Percentiles rank a stretch among this genome's conserved stretches.
phyloP scores from a whole-genome alignment of 257 asterid species.

The Pogostemon cablin region DNA sequence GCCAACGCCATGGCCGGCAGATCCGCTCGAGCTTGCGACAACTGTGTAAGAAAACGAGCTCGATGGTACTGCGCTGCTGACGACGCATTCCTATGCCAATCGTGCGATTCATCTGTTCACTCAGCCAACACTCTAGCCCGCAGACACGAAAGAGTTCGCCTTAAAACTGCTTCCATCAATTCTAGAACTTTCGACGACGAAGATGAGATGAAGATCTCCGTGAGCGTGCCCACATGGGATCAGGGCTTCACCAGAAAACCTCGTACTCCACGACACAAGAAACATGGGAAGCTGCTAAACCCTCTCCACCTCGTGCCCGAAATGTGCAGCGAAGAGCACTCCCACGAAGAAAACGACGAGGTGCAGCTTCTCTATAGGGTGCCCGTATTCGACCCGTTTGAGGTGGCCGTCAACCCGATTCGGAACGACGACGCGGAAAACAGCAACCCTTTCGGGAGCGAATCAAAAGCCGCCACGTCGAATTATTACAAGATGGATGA shows the following conservation, averaged over 20 bases:
- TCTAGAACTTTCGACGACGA: constrained; percentile 2
- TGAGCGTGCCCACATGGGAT: constrained; percentile 57
- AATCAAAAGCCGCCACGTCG: constrained; percentile 26
- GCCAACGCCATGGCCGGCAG: constrained; percentile 67
- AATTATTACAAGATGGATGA: constrained; percentile 27
- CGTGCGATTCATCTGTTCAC: constrained; percentile 77
- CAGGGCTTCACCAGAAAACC: constrained; percentile 69
- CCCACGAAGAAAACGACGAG: constrained; percentile 57
- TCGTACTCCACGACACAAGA: constrained; percentile 62
- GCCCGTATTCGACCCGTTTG: constrained; percentile 61
- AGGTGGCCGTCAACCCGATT: not conserved
- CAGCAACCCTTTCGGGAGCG: not conserved
- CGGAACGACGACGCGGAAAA: not conserved
- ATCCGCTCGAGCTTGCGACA: constrained; percentile 79
- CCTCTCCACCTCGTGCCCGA: constrained; percentile 71
- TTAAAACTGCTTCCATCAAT: constrained; percentile 42
- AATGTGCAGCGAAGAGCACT: constrained; percentile 56
- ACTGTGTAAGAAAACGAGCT: constrained; percentile 64
- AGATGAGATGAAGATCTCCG: not conserved
- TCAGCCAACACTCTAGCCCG: constrained; percentile 78
- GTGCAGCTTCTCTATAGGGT: constrained; percentile 69
- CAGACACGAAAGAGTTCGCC: constrained; percentile 80
- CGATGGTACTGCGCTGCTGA: constrained; percentile 89
- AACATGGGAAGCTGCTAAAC: not conserved
- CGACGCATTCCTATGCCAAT: constrained; percentile 83